Percentiles rank a stretch among this genome's conserved stretches.
Evolutionary conservation across 768 basidiomycete species (phyloP).

Genomic region (Crepidotus variabilis): DNA sequence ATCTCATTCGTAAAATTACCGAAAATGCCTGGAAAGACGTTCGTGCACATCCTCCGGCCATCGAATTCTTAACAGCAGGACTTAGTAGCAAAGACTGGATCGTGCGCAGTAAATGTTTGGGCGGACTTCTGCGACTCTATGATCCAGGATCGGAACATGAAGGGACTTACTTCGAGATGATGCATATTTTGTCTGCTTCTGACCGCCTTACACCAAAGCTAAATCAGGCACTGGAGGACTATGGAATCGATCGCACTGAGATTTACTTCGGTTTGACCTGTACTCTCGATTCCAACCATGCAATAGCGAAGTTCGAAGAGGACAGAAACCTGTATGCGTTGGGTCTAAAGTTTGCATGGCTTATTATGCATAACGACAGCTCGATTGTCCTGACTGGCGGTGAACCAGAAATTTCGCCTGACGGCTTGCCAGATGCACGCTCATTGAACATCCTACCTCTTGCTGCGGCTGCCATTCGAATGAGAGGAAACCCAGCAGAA

Average conservation of each 20-base stretch:
- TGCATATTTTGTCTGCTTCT: constrained; percentile 38
- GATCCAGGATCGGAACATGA: constrained; percentile 39
- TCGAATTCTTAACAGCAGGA: constrained; percentile 50
- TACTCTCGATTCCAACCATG: constrained; percentile 41
- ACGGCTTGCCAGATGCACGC: constrained; percentile 55
- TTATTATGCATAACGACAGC: constrained; percentile 58
- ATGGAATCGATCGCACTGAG: constrained; percentile 47
- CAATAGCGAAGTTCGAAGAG: constrained; percentile 45
- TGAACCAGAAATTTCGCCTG: constrained; percentile 30
- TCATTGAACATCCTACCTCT: constrained; percentile 58
- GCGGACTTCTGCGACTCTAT: constrained; percentile 53
- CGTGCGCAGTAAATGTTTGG: constrained; percentile 46
- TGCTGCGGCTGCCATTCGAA: constrained; percentile 56
- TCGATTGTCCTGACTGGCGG: constrained; percentile 55
- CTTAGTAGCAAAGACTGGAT: constrained; percentile 54
- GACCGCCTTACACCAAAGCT: constrained; percentile 42
- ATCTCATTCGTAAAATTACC: constrained; percentile 39
- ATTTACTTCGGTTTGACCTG: constrained; percentile 37
- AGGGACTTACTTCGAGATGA: constrained; percentile 43
- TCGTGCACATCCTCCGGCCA: constrained; percentile 36
- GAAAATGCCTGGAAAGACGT: constrained; percentile 42
- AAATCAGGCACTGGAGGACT: constrained; percentile 40
- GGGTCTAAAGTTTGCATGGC: constrained; percentile 42
- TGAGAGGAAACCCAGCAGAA: constrained; percentile 34
- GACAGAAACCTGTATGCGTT: constrained; percentile 48